A percentile compares a stretch with the other conserved stretches of the same genome.
Evolutionary conservation across 2,329 filamentous ascomycete genomes (phyloP).

Genomic region (Cladosporium sp.): DNA sequence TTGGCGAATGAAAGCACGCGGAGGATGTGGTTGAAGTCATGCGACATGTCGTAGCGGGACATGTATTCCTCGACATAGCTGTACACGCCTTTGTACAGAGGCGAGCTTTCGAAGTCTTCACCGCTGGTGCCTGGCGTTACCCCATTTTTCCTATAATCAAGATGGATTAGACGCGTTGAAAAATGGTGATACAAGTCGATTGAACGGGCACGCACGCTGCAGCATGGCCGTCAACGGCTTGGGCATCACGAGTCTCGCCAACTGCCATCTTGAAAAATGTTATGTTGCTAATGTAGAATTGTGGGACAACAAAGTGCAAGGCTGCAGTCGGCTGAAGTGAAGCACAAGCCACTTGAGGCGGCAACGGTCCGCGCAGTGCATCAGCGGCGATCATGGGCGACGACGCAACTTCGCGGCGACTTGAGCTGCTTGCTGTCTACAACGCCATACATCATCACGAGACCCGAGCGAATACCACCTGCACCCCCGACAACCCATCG

Average conservation of each 20-base stretch:
- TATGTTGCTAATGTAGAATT: no score
- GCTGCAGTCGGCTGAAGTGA: neutral
- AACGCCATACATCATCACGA: conserved; percentile 14
- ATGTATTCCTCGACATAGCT: conserved; percentile 65
- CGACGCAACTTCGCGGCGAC: neutral
- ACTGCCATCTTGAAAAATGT: conserved; percentile 2
- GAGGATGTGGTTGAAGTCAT: conserved; percentile 79
- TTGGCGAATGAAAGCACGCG: conserved; percentile 71
- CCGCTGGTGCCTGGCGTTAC: neutral
- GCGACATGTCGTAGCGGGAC: conserved; percentile 73
- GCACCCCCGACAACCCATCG: neutral
- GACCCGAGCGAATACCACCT: neutral
- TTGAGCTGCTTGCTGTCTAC: neutral
- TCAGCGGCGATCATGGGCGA: conserved; percentile 5
- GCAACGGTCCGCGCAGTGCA: neutral
- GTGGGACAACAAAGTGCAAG: no score
- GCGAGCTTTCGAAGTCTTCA: conserved; percentile 25
- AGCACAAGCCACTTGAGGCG: conserved; percentile 4
- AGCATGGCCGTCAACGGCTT: neutral
- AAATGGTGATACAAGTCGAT: neutral
- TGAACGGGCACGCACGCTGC: conserved; percentile 4
- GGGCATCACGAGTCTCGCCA: neutral
- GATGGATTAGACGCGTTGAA: neutral
- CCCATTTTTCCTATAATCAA: neutral
- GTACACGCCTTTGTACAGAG: conserved; percentile 35